Base-by-base conservation (phyloP, 495 filamentous ascomycete species). In the Cenococcum geophilum region DNA sequence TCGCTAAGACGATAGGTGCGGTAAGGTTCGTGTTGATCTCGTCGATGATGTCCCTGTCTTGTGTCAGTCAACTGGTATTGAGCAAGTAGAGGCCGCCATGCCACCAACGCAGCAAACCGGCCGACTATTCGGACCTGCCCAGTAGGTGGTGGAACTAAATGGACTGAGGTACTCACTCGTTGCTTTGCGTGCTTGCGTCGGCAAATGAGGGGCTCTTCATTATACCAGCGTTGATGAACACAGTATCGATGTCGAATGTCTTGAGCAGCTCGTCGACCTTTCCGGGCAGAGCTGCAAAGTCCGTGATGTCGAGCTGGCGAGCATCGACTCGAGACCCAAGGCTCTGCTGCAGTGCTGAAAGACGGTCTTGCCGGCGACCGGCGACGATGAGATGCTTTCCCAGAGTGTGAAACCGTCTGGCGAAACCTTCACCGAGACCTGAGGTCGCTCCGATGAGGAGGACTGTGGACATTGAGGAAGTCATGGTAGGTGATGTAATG, bases 191-290 rank as follows among this genome's bases (percentile, higher is more conserved):
- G 27, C 27, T 32, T 32, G 27, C 27, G 27, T 32, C 27, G 2
- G 27, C 27, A 6, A 32, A 32, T 32, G 27, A 32, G 27, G 27
- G 27, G 27, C 27, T 32, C 6, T 32, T 32, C 27, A 32, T 32
- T 43, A 69, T 71, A 5, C 75, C 75, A 22, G 70, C 69, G 4
- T 67, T 70, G 58, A 75, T 55, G 20, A 75, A 62, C 47, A 77
- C 61, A 25, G 69, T 70, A 61, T 78, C 75, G 32, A 78, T 62
- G 35, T 52, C 47, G n/a, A 64, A 73, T 25, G 54, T 62, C 8
- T 62, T 60, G 14, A 71, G 51, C 54, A 77, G 57, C 4, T 62
- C 27, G 9, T 61, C 47, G 16, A 73, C 58, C 42, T 67, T 65
- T 42, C 58, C 3, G 6, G 68, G 58, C 21, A 76, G 57, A 9